Percentiles rank a stretch among this genome's conserved stretches.
Evolutionary conservation across 192 early-diverging fungal genomes (phyloP).

Genomic region (Gaertneriomyces semiglobifer): DNA sequence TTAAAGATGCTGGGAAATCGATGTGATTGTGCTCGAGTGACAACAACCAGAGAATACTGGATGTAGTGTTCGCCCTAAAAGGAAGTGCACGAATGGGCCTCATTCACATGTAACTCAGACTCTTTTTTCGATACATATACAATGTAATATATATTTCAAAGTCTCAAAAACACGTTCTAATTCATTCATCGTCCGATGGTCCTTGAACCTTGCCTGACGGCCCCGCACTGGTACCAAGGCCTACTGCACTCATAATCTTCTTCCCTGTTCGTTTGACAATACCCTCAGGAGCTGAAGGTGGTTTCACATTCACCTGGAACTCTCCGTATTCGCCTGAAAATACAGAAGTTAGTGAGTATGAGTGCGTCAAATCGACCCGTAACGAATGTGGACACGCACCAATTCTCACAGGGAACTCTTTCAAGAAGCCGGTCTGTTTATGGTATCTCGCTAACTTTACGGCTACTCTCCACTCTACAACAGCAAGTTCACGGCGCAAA

Average conservation of each 20-base stretch:
- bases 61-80: too few relatives aligned
- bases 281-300: conserved; percentile 5
- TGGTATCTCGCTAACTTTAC: conserved; percentile 16
- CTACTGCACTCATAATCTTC: conserved; percentile 14
- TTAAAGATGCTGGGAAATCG: not conserved
- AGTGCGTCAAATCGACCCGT: not conserved
- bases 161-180: too few relatives aligned
- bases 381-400: conserved; percentile 1
- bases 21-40: not conserved
- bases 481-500: not conserved
- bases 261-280: conserved; percentile 14
- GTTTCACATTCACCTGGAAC: conserved; percentile 12
- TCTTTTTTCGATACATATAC: too few relatives aligned
- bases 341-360: not conserved
- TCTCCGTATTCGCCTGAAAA: conserved; percentile 2
- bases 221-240: not conserved
- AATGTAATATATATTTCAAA: too few relatives aligned
- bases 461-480: conserved; percentile 13
- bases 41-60: too few relatives aligned
- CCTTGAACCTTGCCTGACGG: conserved; percentile 16
- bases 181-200: too few relatives aligned
- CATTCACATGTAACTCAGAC: too few relatives aligned
- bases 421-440: conserved; percentile 11
- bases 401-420: conserved; percentile 14
- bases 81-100: too few relatives aligned